Evolutionary conservation across 495 filamentous ascomycete species (phyloP), one percentile per base, ranked within the genome.

Genomic region (Penicillium subrubescens): DNA sequence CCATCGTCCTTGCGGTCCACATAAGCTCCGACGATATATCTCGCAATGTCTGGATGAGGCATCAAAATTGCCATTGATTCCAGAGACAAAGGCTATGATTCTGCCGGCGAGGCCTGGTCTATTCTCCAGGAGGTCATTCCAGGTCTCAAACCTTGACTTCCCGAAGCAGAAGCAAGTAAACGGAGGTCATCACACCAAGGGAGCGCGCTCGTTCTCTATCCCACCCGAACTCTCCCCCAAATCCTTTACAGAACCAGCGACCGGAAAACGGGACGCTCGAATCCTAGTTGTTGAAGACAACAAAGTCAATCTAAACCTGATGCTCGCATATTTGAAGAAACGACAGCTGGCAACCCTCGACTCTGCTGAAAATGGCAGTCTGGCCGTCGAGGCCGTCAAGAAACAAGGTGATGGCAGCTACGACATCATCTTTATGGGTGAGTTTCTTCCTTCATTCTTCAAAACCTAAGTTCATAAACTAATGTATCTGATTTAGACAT

Each of bases 261-360:
- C 37, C 1, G 34, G 57, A n/a, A 37, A 43, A 29, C 54, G 53
- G 0, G 57, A 48, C 23, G 50, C 75, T 10, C 68, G 67, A 33
- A 77, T 90, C 8, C 78, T 91, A 2, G 79, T 91, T 0, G 89
- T 91, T 0, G 89, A 92, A 61, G 89, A 92, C 65, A 92, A 92
- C 72, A 77, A 83, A n/a, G 89, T 91, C 70, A 92, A 92, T 68
- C 81, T 91, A 19, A 86, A 84, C n/a, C 75, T 91, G 0, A 81
- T 91, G 29, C 72, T 83, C 15, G 84, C 84, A 0, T 87, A 86
- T 60, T 82, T 89, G 77, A 77, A 76, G 27, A 83, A 80, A 57
- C 71, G 78, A 1, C 67, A 75, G 6, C 67, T 82, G 58, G 43
- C 61, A 10, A 61, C 54, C 17, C 62, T 84, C 4, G 68, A 54